phyloP scores from a whole-genome alignment of 768 basidiomycete species.

The Jaapia argillacea region DNA sequence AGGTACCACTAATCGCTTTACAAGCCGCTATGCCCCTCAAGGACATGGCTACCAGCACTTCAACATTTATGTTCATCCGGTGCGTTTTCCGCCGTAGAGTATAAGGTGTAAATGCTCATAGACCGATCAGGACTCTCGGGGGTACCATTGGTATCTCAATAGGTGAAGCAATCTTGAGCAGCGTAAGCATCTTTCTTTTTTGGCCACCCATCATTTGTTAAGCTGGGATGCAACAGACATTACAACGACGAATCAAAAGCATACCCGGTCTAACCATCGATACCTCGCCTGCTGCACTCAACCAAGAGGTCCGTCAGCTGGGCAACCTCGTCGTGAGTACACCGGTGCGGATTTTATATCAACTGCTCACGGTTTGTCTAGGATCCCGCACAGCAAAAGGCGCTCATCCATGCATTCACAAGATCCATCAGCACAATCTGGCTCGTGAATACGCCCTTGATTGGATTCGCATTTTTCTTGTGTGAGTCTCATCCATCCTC shows the following conservation, averaged over 20 bases:
- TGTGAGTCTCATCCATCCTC: slow-evolving; percentile 11
- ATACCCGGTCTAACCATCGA: slow-evolving; percentile 31
- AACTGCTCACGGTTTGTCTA: slow-evolving; percentile 13
- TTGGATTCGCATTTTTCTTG: slow-evolving; percentile 40
- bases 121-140: slow-evolving; percentile 44
- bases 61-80: slow-evolving; percentile 63
- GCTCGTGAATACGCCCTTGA: slow-evolving; percentile 51
- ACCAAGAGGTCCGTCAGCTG: slow-evolving; percentile 33
- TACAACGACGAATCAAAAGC: slow-evolving; percentile 25
- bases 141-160: slow-evolving; percentile 71
- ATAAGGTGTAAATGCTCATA: slow-evolving; percentile 3
- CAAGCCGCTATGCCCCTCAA: slow-evolving; percentile 84
- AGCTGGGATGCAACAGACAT: slow-evolving; percentile 18
- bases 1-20: slow-evolving; percentile 61
- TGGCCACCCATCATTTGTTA: not conserved
- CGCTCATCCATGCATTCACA: slow-evolving; percentile 52
- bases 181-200: slow-evolving; percentile 22
- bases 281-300: slow-evolving; percentile 32
- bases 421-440: slow-evolving; percentile 54
- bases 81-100: slow-evolving; percentile 14
- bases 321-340: slow-evolving; percentile 33
- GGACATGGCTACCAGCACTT: slow-evolving; percentile 79
- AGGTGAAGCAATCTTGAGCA: slow-evolving; percentile 62
- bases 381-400: slow-evolving; percentile 38
- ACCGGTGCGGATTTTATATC: not conserved